Conservation (phyloP, 2,329 filamentous ascomycete species). For the Neopestalotiopsis clavispora region DNA sequence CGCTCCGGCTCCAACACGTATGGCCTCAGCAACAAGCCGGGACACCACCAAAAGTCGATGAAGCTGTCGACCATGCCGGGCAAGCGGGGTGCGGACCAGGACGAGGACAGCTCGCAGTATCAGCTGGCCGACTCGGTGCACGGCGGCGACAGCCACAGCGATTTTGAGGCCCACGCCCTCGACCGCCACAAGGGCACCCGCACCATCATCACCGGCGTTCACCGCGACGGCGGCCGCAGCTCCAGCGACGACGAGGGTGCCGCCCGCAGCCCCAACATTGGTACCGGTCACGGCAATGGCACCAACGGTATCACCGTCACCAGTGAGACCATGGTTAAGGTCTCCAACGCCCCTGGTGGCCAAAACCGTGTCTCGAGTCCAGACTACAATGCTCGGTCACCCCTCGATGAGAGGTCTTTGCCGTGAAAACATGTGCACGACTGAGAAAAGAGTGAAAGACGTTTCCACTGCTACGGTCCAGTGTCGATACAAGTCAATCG, state of each 20-base stretch:
- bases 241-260: not conserved
- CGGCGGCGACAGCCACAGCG: constrained; percentile 10
- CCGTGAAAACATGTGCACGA: not conserved
- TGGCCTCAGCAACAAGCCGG: constrained; percentile 7
- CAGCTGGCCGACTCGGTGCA: constrained; percentile 3
- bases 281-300: not conserved
- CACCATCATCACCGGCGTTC: constrained; percentile 10
- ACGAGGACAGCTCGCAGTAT: constrained; percentile 6
- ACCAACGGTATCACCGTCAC: constrained; percentile 11
- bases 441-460: not conserved
- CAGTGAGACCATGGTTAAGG: constrained; percentile 12
- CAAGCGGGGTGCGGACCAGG: not conserved
- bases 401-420: constrained; percentile 9
- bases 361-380: not conserved
- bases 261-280: not conserved
- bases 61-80: constrained; percentile 11
- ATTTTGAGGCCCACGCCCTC: constrained; percentile 12
- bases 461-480: not conserved
- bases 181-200: constrained; percentile 8
- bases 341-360: not conserved
- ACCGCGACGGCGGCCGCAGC: not conserved
- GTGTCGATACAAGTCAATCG: not conserved
- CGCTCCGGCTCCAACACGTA: constrained; percentile 10
- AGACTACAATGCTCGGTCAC: not conserved
- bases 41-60: constrained; percentile 9